These are phyloP conservation scores for Apiosordaria backusii DNA, from an alignment of 495 filamentous ascomycete genomes.

Conservation along the genomic window DNA sequence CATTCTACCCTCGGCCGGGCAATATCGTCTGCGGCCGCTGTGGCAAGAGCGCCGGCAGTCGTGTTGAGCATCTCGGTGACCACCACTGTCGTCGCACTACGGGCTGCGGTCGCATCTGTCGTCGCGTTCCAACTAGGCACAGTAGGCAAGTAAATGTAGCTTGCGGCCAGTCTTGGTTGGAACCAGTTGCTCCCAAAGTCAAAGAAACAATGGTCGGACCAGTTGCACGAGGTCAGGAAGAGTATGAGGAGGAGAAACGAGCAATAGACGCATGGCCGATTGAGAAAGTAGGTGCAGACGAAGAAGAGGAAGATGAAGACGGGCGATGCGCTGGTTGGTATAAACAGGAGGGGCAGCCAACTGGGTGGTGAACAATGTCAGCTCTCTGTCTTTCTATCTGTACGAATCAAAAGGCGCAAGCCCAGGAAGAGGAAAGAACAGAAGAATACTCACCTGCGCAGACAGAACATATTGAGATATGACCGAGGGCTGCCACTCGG, in stretches of 20 bases:
- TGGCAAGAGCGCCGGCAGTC: conserved; percentile 62
- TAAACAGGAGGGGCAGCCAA: conserved; percentile 71
- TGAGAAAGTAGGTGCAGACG: conserved; percentile 82
- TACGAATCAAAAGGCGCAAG: background rate
- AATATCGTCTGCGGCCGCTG: conserved; percentile 61
- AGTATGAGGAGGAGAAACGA: conserved; percentile 83
- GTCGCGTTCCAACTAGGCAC: conserved; percentile 25
- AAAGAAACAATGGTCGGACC: conserved; percentile 86
- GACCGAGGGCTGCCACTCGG: background rate
- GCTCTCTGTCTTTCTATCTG: background rate
- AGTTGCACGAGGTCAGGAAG: conserved; percentile 85
- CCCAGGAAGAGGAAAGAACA: background rate
- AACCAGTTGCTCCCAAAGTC: conserved; percentile 83
- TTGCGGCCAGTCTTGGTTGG: conserved; percentile 51
- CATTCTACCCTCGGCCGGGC: conserved; percentile 59
- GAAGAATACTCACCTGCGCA: conserved; percentile 61
- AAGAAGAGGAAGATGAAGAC: conserved; percentile 90
- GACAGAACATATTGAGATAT: conserved; percentile 67
- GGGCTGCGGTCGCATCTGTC: conserved; percentile 27
- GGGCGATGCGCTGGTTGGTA: conserved; percentile 73
- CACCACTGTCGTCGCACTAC: conserved; percentile 38
- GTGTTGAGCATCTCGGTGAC: conserved; percentile 63
- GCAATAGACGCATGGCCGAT: conserved; percentile 88
- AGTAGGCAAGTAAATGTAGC: conserved; percentile 22
- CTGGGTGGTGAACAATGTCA: conserved; percentile 31